Evolutionary conservation across 352 stramenopile species (phyloP), one percentile per base, ranked within the genome.

Genomic region (Globisporangium ultimum): DNA sequence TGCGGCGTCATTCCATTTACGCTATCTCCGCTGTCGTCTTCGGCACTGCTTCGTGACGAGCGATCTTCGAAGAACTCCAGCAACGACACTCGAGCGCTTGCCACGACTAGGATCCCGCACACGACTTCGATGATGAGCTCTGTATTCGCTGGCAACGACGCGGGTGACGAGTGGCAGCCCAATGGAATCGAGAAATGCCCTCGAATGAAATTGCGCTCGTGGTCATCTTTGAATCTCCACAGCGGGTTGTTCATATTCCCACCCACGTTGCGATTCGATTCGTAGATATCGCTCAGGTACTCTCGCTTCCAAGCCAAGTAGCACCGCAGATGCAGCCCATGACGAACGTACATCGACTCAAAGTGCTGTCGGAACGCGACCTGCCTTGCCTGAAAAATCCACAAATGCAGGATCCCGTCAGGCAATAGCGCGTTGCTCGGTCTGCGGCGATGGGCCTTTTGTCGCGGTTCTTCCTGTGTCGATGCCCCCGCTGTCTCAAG

Each of bases 61-160:
- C 59, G 66, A 1, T 51, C 60, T 17, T 68, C 53, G 28, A 77
- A 58, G 7, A 77, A 54, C 32, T 71, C 69, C 17, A 68, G 63
- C 8, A 84, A 24, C 3, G 58, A 56, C 49, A 88, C 64, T 45
- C 55, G 72, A 6, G 72, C 66, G 21, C 63, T 66, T 7, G 66
- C 68, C 6, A 89, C 74, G 14, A 82, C 57, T 2, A 74, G 56
- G n/a, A 80, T 71, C 1, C 72, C 78, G 40, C 78, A 89, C 14
- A 87, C 53, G 14, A 89, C 58, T 34, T 89, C 76, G 17, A 89
- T 71, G 28, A 76, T 65, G 6, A 89, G 63, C 20, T 74, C 66
- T 28, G 72, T 71, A 22, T 82, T 75, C 24, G 63, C 63, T 8
- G 69, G 68, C 48, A 82, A 55, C 2, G 65, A 65, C 58, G 40